A percentile compares a stretch with the other conserved stretches of the same genome.
Evolutionary conservation across 2,329 filamentous ascomycete genomes (phyloP).

Genomic region (Phyllosticta citriasiana): DNA sequence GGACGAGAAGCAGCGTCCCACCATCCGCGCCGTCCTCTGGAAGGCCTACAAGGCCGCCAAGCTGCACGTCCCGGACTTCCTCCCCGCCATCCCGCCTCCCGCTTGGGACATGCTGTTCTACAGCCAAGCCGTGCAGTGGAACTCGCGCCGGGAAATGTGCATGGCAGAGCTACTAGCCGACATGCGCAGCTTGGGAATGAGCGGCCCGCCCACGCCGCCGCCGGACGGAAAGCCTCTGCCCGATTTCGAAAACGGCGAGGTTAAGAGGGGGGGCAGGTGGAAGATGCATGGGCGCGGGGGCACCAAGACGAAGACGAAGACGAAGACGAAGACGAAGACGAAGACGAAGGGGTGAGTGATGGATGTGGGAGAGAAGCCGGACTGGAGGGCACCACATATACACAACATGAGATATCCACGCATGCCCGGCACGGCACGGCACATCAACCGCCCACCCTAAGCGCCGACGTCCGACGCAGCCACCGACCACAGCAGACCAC

Average conservation of each 20-base stretch:
- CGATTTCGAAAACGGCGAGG: neutral
- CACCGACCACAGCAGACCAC: too few species aligned
- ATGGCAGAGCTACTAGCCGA: conserved; percentile 21
- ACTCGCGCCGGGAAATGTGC: conserved; percentile 24
- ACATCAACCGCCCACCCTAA: too few species aligned
- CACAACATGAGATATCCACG: too few species aligned
- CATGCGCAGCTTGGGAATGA: conserved; percentile 20
- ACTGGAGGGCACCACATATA: too few species aligned
- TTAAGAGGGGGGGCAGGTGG: neutral
- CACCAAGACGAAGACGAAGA: neutral
- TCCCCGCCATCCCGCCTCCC: conserved; percentile 23
- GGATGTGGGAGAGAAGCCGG: too few species aligned
- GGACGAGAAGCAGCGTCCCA: conserved; percentile 21
- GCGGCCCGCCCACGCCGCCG: conserved; percentile 25
- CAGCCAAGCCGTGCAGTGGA: conserved; percentile 29
- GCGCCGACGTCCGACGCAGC: too few species aligned
- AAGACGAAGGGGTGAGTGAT: too few species aligned
- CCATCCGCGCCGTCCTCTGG: conserved; percentile 20
- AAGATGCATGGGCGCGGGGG: neutral
- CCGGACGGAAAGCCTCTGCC: neutral
- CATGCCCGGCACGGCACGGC: too few species aligned
- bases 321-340: neutral
- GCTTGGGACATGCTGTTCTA: conserved; percentile 31
- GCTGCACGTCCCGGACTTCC: conserved; percentile 19
- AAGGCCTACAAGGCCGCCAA: conserved; percentile 25